Evolutionary conservation across 2,329 filamentous ascomycete species (phyloP), one percentile per base, ranked within the genome.

Genomic region (Ambrosiella xylebori): DNA sequence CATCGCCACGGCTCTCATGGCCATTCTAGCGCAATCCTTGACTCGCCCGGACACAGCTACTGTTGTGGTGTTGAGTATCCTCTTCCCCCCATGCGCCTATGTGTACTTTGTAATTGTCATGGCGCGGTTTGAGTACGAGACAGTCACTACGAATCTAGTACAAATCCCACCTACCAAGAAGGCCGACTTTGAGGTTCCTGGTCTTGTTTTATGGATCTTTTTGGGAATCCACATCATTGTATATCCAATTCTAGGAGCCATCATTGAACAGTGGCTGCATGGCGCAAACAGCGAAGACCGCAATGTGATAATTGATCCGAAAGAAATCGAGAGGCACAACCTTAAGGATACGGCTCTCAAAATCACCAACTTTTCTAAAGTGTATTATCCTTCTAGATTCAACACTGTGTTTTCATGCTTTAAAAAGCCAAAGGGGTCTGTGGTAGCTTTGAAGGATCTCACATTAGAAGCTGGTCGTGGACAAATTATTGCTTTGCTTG

Each of bases 81-180:
- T 96, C 0, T 96, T 96, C 66, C 80, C 88, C 0, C 86, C 90
- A 0, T 94, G 90, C 74, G 90, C 88, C 64, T 95, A 88, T 66
- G 85, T 91, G 12, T 89, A 84, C 67, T 93, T 91, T 66, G 76
- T 82, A 57, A 81, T 86, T 15, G 78, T 84, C 62, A 78, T 90
- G 68, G 86, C 89, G 11, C 81, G 86, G 47, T 95, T 81, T 67
- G 86, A 96, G 69, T 74, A 76, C 61, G 66, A 82, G 58, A 73
- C 79, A 15, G 65, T 73, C 45, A 71, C 79, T 0, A 78, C 84
- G 0, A 79, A 86, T 61, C 71, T 95, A 2, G 65, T 78, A 3
- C 68, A 80, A 45, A 71, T 71, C 1, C 80, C 86, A 0, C 86
- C 88, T 0, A 66, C 75, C 0, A 83, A 79, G 63, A 76, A 80